A percentile compares a stretch with the other conserved stretches of the same genome.
These are phyloP conservation scores for Pythium aphanidermatum DNA, from an alignment of 352 stramenopile species.

Conservation along the genomic window DNA sequence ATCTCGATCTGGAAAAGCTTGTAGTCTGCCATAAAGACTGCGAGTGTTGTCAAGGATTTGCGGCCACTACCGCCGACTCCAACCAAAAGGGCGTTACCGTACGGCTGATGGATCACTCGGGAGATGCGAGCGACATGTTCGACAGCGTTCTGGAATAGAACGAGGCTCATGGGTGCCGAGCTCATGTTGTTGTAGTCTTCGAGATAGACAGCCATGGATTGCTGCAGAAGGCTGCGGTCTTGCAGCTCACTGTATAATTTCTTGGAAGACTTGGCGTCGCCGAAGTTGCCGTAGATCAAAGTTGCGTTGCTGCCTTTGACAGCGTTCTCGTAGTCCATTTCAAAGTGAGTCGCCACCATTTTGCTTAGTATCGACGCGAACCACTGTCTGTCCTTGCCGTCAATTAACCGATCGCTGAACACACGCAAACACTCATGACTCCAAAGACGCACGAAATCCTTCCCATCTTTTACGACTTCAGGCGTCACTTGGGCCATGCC, in stretches of 20 bases:
- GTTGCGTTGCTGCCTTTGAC: constrained; percentile 56
- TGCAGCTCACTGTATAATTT: constrained; percentile 87
- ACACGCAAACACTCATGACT: constrained; percentile 90
- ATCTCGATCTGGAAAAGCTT: constrained; percentile 96
- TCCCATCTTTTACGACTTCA: constrained; percentile 75
- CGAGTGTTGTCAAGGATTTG: constrained; percentile 90
- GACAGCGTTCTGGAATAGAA: constrained; percentile 94
- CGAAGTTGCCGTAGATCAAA: constrained; percentile 89
- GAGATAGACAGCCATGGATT: constrained; percentile 89
- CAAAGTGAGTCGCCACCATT: constrained; percentile 75
- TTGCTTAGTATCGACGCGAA: constrained; percentile 67
- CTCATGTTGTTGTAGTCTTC: constrained; percentile 96
- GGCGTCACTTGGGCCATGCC: constrained; percentile 81
- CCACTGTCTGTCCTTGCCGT: constrained; percentile 84
- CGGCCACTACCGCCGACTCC: constrained; percentile 90
- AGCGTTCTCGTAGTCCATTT: constrained; percentile 59
- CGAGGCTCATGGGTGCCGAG: constrained; percentile 90
- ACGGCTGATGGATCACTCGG: constrained; percentile 89
- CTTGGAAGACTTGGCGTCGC: constrained; percentile 54
- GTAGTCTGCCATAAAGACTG: constrained; percentile 93
- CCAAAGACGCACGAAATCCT: constrained; percentile 87
- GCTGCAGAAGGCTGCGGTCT: constrained; percentile 71
- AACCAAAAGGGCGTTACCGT: constrained; percentile 92
- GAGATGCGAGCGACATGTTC: constrained; percentile 92
- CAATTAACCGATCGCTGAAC: constrained; percentile 89